These are phyloP conservation scores for Cairneyella variabilis DNA, from an alignment of 495 filamentous ascomycete genomes.

Conservation along the genomic window DNA sequence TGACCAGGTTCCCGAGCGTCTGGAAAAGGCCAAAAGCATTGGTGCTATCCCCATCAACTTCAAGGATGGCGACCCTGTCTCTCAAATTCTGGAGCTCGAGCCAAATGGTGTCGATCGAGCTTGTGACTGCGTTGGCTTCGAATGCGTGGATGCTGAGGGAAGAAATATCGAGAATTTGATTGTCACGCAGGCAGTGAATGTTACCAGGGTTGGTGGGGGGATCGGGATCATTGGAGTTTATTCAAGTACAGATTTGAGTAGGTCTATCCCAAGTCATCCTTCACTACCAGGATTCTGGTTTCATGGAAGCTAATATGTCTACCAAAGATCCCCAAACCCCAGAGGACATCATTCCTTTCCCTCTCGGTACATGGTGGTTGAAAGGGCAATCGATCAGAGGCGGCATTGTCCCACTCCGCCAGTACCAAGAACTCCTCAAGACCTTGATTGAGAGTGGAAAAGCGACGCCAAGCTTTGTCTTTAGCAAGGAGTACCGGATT, in stretches of 20 bases:
- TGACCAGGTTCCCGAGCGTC: conserved; percentile 26
- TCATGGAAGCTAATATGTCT: background rate
- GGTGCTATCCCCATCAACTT: conserved; percentile 28
- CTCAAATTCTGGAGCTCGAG: conserved; percentile 26
- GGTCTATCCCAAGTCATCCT: background rate
- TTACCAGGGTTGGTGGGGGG: conserved; percentile 3
- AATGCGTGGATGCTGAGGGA: conserved; percentile 12
- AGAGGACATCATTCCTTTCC: conserved; percentile 9
- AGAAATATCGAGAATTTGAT: conserved; percentile 4
- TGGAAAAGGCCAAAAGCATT: conserved; percentile 25
- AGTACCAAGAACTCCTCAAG: conserved; percentile 5
- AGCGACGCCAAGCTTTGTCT: conserved; percentile 25
- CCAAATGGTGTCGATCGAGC: conserved; percentile 30
- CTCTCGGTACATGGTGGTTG: conserved; percentile 2
- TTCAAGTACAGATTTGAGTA: conserved; percentile 3
- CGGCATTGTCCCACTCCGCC: conserved; percentile 12
- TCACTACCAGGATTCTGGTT: background rate
- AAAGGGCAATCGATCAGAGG: conserved; percentile 18
- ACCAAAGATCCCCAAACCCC: background rate
- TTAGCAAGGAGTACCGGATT: conserved; percentile 2
- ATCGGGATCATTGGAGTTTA: conserved; percentile 24
- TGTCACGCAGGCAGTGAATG: conserved; percentile 7
- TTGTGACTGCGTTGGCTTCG: conserved; percentile 14
- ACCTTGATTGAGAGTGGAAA: conserved; percentile 24
- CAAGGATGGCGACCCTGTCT: conserved; percentile 10